phyloP scores from a whole-genome alignment of 1,284 basidiomycete genomes.

The Naganishia cerealis region DNA sequence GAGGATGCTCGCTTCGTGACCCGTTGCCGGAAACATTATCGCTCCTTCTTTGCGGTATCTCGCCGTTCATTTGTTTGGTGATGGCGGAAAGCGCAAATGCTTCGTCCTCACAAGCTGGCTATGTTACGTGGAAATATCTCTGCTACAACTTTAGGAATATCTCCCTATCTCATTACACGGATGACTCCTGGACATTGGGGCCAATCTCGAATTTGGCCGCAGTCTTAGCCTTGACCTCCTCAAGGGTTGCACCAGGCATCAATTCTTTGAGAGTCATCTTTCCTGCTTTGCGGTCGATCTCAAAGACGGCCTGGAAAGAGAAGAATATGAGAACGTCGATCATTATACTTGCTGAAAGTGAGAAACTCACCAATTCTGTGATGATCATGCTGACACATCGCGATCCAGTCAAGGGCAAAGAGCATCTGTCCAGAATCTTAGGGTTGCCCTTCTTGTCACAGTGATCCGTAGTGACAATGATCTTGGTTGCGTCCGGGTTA shows the following conservation, averaged over 20 bases:
- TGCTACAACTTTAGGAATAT: neutral
- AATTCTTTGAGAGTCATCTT: constrained; percentile 74
- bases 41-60: neutral
- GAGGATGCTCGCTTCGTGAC: neutral
- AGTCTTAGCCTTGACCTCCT: constrained; percentile 80
- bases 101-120: neutral
- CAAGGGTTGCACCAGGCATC: constrained; percentile 73
- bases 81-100: too few relatives aligned
- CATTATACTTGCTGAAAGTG: neutral
- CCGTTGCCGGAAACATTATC: neutral
- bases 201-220: constrained; percentile 67
- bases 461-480: constrained; percentile 80
- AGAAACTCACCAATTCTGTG: constrained; percentile 69
- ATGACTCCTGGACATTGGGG: constrained; percentile 27
- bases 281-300: constrained; percentile 73
- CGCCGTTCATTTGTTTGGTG: too few relatives aligned
- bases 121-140: neutral
- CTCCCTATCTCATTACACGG: constrained; percentile 4
- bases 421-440: constrained; percentile 79
- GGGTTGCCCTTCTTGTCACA: constrained; percentile 78
- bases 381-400: constrained; percentile 82
- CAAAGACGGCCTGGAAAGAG: constrained; percentile 63
- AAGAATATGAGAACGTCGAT: neutral
- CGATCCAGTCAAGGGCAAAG: constrained; percentile 82
- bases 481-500: constrained; percentile 80